These are phyloP conservation scores for Thalassiosira mediterranea DNA, from an alignment of 352 stramenopile genomes.

Conservation along the genomic window DNA sequence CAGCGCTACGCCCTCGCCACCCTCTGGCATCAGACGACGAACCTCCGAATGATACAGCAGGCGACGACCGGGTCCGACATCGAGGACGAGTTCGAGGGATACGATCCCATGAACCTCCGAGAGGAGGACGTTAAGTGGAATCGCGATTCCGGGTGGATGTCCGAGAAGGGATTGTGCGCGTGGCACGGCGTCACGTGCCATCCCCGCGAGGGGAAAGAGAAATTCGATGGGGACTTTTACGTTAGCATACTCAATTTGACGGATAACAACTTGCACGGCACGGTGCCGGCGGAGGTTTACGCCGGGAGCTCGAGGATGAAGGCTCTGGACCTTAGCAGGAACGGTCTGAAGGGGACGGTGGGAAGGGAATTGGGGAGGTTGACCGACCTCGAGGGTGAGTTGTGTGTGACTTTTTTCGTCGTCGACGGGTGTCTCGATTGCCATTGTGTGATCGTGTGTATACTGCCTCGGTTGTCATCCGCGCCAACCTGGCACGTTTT, in stretches of 20 bases:
- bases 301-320: slow-evolving; percentile 36
- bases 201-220: slow-evolving; percentile 10
- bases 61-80: background rate
- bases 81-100: slow-evolving; percentile 10
- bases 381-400: slow-evolving; percentile 42
- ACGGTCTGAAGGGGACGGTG: slow-evolving; percentile 46
- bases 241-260: slow-evolving; percentile 55
- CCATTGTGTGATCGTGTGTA: no score
- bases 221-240: slow-evolving; percentile 39
- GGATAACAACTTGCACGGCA: slow-evolving; percentile 42
- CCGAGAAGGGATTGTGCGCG: slow-evolving; percentile 21
- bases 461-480: no score
- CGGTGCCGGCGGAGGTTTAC: slow-evolving; percentile 38
- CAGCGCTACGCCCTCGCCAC: slow-evolving; percentile 42
- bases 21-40: slow-evolving; percentile 52
- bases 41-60: slow-evolving; percentile 25
- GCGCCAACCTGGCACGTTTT: no score
- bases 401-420: no score
- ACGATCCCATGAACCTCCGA: slow-evolving; percentile 23
- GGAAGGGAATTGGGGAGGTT: slow-evolving; percentile 33
- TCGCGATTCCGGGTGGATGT: slow-evolving; percentile 28
- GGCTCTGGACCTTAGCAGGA: slow-evolving; percentile 62
- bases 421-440: no score
- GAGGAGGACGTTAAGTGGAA: slow-evolving; percentile 37
- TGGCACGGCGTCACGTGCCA: slow-evolving; percentile 53